Evolutionary conservation across 805 yeast species (phyloP), one percentile per base, ranked within the genome.

Genomic region (Wickerhamiella australiensis): DNA sequence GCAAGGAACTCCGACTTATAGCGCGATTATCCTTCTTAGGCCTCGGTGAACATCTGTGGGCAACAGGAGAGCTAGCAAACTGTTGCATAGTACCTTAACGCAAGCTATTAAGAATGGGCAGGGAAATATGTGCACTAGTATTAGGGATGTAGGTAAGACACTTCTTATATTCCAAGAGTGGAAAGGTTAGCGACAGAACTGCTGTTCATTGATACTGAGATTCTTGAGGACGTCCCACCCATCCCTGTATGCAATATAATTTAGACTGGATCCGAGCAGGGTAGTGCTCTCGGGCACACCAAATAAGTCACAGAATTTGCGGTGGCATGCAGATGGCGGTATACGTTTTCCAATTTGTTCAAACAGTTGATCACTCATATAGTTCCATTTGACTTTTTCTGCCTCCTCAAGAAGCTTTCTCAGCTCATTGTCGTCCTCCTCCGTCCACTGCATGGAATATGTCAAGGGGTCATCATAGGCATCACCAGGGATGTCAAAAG

Each of bases 361-460:
- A 12, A 65, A 55, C 22, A 67, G 45, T 38, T 52, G 57, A 25
- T 62, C 71, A 46, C 82, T 74, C 54, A 77, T 70, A 57, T 69
- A 77, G 58, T 74, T 74, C 82, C 82, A 77, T 57, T 77, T 77
- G 55, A 73, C 71, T 51, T 74, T 68, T 55, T 77, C 82, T 3
- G 78, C 81, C 2, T 70, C 65, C 20, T 68, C 69, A 49, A 78
- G 65, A 44, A 77, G 60, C 43, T 72, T 72, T 52, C 67, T 65
- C 50, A 77, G 67, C 18, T 73, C 68, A 43, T 67, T 71, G 12
- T 70, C 59, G 52, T 76, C 80, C 27, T 71, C 74, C 8, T 61
- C 57, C 1, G 68, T 59, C 66, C 77, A 74, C 18, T 52, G 48
- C 22, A 52, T 37, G 5, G 50, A 18, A 12, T 20, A 23, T 2